These are phyloP conservation scores for Sonneratia alba DNA, from an alignment of 345 rosid species.

Conservation along the genomic window DNA sequence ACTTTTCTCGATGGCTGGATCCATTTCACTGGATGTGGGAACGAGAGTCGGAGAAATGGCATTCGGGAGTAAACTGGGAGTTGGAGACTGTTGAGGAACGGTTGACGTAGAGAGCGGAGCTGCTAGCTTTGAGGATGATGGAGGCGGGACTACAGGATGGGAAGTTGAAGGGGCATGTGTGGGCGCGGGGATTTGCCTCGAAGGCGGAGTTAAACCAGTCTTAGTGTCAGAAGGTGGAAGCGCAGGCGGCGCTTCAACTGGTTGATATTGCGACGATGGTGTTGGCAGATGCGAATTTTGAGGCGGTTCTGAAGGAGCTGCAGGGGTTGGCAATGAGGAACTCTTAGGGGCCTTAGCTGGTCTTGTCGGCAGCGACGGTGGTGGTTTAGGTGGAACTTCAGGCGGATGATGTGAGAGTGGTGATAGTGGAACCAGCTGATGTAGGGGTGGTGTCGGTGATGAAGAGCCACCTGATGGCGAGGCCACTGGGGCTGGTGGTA, in stretches of 20 bases:
- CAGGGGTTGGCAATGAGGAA: constrained; percentile 9
- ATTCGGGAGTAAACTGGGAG: not conserved
- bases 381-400: not conserved
- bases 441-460: not conserved
- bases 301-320: no score
- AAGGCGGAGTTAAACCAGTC: no score
- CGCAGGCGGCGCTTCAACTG: no score
- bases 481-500: not conserved
- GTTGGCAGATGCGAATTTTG: no score
- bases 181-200: no score
- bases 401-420: not conserved
- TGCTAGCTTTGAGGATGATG: no score
- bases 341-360: constrained; percentile 16
- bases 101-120: no score
- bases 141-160: no score
- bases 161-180: no score
- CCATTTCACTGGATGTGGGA: constrained; percentile 4
- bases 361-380: constrained; percentile 7
- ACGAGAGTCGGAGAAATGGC: constrained; percentile 23
- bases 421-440: not conserved
- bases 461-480: not conserved
- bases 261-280: no score
- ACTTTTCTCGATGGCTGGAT: constrained; percentile 16
- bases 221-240: no score
- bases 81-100: no score